Conservation (phyloP, 306 rosid species). For the Trifolium fragiferum region DNA sequence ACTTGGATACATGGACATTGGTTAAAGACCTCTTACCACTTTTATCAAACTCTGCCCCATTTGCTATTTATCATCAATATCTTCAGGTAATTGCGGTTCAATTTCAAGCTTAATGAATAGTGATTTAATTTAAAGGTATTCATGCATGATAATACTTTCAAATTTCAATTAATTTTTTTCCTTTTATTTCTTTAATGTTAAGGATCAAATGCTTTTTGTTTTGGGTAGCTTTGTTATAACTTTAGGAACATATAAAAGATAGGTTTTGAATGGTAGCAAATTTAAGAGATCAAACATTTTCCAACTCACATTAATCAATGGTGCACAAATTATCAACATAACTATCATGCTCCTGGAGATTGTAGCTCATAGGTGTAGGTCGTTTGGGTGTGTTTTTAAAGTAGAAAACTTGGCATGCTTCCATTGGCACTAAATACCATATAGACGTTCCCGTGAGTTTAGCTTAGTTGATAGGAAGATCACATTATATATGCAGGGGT, state of each 20-base stretch:
- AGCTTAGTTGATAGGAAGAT: no score
- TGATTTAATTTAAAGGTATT: neutral
- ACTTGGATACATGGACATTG: constrained; percentile 74
- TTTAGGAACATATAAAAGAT: constrained; percentile 22
- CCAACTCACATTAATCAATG: neutral
- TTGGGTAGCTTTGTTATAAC: constrained; percentile 14
- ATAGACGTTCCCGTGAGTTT: no score
- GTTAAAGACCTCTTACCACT: constrained; percentile 75
- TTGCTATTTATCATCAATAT: constrained; percentile 92
- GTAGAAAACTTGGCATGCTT: constrained; percentile 27
- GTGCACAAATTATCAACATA: neutral
- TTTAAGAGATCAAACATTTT: neutral
- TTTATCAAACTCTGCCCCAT: constrained; percentile 85
- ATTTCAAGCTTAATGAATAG: neutral
- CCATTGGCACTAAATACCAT: neutral
- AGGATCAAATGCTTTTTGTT: constrained; percentile 17
- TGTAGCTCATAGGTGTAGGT: neutral
- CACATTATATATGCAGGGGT: no score
- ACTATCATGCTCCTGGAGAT: neutral
- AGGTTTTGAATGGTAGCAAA: neutral
- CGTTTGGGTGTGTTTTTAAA: neutral
- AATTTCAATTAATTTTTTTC: constrained; percentile 8
- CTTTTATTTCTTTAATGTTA: constrained; percentile 2
- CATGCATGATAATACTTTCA: neutral
- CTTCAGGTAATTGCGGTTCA: constrained; percentile 68